These are phyloP conservation scores for Canavalia gladiata DNA, from an alignment of 306 rosid species.

Conservation along the genomic window DNA sequence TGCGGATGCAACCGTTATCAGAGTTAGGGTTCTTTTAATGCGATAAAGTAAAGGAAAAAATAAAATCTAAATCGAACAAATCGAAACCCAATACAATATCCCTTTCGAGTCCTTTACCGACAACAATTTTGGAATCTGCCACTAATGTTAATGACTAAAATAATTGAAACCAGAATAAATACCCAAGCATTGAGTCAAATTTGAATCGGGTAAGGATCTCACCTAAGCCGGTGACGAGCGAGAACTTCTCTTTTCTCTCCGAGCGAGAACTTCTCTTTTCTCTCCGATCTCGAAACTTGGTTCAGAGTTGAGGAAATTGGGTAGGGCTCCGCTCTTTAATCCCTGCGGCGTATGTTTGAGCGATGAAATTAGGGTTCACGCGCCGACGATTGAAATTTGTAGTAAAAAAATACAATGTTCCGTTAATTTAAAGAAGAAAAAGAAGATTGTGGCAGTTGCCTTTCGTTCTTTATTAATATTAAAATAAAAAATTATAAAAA, in stretches of 20 bases:
- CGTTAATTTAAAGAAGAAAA: too few species aligned
- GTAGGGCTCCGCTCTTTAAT: neutral
- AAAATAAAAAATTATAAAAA: too few species aligned
- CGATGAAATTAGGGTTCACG: neutral
- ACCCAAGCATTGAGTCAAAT: neutral
- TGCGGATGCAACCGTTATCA: neutral
- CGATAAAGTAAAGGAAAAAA: neutral
- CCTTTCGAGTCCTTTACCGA: neutral
- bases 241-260: neutral
- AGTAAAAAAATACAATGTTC: too few species aligned
- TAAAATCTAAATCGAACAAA: neutral
- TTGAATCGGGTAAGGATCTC: neutral
- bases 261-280: neutral
- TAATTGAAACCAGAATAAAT: neutral
- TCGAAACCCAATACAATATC: neutral
- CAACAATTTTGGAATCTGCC: neutral
- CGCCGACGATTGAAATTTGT: neutral
- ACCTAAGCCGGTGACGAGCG: neutral
- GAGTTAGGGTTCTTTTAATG: slow-evolving; percentile 15
- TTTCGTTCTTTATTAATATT: too few species aligned
- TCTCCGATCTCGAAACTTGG: neutral
- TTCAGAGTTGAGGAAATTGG: neutral
- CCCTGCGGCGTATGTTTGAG: neutral
- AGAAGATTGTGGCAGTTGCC: too few species aligned
- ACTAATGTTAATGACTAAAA: neutral